A percentile compares a stretch with the other conserved stretches of the same genome.
Conservation (phyloP, 2,329 filamentous ascomycete genomes). For the Knufia petricola region DNA sequence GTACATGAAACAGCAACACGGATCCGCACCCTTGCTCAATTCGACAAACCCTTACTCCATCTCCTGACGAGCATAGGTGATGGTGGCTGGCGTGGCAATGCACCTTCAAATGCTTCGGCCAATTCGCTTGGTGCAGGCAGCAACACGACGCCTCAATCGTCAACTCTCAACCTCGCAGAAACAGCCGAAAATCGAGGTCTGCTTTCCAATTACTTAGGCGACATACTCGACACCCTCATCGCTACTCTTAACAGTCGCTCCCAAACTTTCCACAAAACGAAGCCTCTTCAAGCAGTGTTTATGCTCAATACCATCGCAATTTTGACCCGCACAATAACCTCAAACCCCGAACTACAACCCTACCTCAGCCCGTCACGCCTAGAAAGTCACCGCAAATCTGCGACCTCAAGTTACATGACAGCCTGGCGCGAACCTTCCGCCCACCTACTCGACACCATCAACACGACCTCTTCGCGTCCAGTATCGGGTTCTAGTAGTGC, state of each 20-base stretch:
- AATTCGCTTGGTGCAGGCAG: constrained; percentile 12
- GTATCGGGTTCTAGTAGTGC: constrained; percentile 46
- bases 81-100: constrained; percentile 61
- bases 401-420: constrained; percentile 69
- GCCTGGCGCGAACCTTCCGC: constrained; percentile 81
- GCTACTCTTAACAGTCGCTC: constrained; percentile 65
- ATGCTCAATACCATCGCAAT: constrained; percentile 79
- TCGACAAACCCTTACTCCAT: constrained; percentile 73
- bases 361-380: constrained; percentile 59
- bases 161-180: constrained; percentile 36
- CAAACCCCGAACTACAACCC: constrained; percentile 61
- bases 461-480: constrained; percentile 65
- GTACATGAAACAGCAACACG: constrained; percentile 79
- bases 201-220: constrained; percentile 79
- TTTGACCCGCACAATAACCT: constrained; percentile 72
- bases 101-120: constrained; percentile 33
- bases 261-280: constrained; percentile 55
- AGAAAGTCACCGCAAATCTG: constrained; percentile 81
- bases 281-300: constrained; percentile 75
- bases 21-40: constrained; percentile 76
- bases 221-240: constrained; percentile 77
- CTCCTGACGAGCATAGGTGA: constrained; percentile 89
- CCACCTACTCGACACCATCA: constrained; percentile 80
- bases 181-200: constrained; percentile 65
- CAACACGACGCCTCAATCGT: constrained; percentile 31